These are phyloP conservation scores for Sabuloglossum arenarium DNA, from an alignment of 495 filamentous ascomycete genomes.

Conservation along the genomic window DNA sequence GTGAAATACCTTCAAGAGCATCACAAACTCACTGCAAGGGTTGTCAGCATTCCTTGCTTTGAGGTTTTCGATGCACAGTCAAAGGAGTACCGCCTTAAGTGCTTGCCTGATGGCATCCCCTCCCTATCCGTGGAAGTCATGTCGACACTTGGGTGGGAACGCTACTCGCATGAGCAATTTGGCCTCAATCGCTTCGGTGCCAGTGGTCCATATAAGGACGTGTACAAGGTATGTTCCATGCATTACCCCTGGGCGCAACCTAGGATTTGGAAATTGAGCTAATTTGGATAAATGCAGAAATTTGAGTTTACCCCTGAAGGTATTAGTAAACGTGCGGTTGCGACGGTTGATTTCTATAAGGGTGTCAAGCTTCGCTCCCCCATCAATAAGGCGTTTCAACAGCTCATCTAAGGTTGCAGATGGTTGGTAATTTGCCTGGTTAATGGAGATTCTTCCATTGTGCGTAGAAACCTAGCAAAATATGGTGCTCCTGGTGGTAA, in stretches of 20 bases:
- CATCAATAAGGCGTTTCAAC: conserved; percentile 80
- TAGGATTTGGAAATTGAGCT: neutral
- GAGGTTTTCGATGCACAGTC: conserved; percentile 90
- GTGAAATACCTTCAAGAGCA: conserved; percentile 78
- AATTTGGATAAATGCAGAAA: conserved; percentile 34
- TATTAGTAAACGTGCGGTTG: conserved; percentile 77
- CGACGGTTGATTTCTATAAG: conserved; percentile 95
- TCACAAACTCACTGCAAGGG: conserved; percentile 69
- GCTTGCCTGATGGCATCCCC: conserved; percentile 88
- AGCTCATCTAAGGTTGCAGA: conserved; percentile 53
- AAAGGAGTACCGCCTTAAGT: conserved; percentile 82
- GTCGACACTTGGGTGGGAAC: conserved; percentile 90
- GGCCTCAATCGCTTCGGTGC: conserved; percentile 97
- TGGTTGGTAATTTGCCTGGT: neutral
- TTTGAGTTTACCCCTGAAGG: conserved; percentile 98
- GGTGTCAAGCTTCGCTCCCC: conserved; percentile 74
- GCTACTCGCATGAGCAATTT: conserved; percentile 97
- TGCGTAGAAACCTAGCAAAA: neutral
- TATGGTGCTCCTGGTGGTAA: neutral
- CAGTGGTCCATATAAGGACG: conserved; percentile 89
- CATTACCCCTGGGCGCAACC: neutral
- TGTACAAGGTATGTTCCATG: conserved; percentile 53
- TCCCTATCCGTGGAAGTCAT: conserved; percentile 85
- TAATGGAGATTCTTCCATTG: neutral
- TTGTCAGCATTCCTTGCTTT: conserved; percentile 91